Evolutionary conservation across 2,329 filamentous ascomycete species (phyloP).

Genomic region (Blastomyces parvus): DNA sequence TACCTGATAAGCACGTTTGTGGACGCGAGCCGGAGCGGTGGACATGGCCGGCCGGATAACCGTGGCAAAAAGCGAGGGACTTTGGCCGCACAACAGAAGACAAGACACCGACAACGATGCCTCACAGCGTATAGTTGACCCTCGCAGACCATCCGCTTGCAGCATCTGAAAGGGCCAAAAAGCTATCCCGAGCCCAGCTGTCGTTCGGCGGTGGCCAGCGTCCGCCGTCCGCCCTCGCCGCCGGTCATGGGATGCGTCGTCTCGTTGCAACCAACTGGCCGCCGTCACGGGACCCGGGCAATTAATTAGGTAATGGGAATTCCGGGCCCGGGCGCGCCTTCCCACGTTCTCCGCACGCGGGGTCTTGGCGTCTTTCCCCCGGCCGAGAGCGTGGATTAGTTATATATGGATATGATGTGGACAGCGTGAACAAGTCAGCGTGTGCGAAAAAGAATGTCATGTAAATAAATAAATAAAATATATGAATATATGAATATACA

Average conservation of each 20-base stretch:
- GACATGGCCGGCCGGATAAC: conserved; percentile 11
- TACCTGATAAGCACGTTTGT: conserved; percentile 20
- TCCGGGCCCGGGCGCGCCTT: neutral
- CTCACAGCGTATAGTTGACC: no score
- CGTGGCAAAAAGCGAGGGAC: neutral
- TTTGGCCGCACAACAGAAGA: neutral
- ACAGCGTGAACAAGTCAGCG: neutral
- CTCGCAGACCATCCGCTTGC: neutral
- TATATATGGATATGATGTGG: no score
- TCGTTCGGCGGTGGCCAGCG: no score
- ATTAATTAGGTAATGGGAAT: neutral
- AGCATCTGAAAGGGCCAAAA: no score
- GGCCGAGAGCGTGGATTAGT: no score
- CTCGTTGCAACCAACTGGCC: no score
- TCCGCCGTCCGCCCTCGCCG: no score
- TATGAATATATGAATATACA: neutral
- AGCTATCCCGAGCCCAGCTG: no score
- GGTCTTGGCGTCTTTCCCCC: neutral
- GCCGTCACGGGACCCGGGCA: neutral
- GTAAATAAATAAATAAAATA: neutral
- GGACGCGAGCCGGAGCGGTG: conserved; percentile 12
- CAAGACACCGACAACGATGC: neutral
- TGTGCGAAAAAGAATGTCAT: no score
- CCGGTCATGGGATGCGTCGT: neutral
- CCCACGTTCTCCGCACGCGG: neutral